These are phyloP conservation scores for Irpex lacteus DNA, from an alignment of 1,284 basidiomycete genomes.

Conservation along the genomic window DNA sequence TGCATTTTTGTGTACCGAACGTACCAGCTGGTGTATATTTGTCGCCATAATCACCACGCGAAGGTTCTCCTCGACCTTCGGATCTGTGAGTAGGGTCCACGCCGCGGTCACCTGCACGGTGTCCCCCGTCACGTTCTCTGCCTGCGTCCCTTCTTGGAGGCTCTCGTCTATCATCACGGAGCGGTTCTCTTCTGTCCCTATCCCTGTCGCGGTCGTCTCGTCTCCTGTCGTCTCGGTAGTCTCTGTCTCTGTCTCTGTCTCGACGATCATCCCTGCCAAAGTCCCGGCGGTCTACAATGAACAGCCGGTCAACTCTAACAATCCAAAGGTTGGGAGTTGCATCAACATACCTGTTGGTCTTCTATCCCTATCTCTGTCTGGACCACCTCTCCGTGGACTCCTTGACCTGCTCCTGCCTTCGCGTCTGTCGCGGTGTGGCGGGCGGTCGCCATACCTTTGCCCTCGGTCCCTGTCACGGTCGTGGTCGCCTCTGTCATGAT, in stretches of 20 bases:
- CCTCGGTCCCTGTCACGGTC: conserved; percentile 68
- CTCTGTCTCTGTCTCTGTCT: conserved; percentile 22
- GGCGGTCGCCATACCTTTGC: conserved; percentile 36
- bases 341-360: conserved; percentile 34
- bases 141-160: conserved; percentile 19
- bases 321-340: background rate
- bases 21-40: conserved; percentile 15
- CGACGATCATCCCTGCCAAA: conserved; percentile 28
- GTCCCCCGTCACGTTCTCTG: conserved; percentile 17
- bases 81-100: conserved; percentile 14
- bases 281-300: conserved; percentile 27
- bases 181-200: conserved; percentile 29
- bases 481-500: conserved; percentile 53
- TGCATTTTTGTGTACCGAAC: background rate
- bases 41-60: conserved; percentile 14
- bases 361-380: conserved; percentile 44
- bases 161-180: conserved; percentile 22
- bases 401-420: conserved; percentile 59
- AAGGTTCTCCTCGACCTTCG: conserved; percentile 1
- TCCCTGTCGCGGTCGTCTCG: conserved; percentile 33
- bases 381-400: conserved; percentile 56
- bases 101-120: conserved; percentile 14
- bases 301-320: background rate
- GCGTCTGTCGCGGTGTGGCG: conserved; percentile 34
- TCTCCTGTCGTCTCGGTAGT: conserved; percentile 37